phyloP scores from a whole-genome alignment of 1,284 basidiomycete species.

The Cryptococcus deneoformans region DNA sequence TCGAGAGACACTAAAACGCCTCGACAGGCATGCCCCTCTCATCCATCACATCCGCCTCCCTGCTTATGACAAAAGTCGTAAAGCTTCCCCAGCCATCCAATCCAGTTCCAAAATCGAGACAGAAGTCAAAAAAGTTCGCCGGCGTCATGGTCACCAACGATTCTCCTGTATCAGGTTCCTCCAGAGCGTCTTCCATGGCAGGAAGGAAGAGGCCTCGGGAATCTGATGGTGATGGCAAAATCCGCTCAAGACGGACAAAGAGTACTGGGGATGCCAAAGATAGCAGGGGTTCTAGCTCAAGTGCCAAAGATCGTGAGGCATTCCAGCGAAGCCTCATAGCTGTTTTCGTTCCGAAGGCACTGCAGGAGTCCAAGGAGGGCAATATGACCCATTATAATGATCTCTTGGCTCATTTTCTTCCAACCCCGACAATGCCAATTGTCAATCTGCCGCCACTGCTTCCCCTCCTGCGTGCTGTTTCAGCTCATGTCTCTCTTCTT shows the following conservation, averaged over 20 bases:
- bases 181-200: constrained; percentile 35
- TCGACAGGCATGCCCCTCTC: no score
- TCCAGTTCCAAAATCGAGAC: no score
- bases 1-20: no score
- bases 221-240: constrained; percentile 24
- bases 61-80: no score
- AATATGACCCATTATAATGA: constrained; percentile 54
- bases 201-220: constrained; percentile 44
- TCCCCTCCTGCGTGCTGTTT: constrained; percentile 59
- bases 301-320: constrained; percentile 34
- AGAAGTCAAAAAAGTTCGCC: no score
- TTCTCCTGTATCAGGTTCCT: constrained; percentile 14
- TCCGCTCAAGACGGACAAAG: constrained; percentile 38
- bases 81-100: no score
- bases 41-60: no score
- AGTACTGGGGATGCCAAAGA: constrained; percentile 36
- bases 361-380: constrained; percentile 44
- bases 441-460: constrained; percentile 49
- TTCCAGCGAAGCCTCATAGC: constrained; percentile 48
- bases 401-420: constrained; percentile 55
- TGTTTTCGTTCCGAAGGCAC: constrained; percentile 47
- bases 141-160: neutral
- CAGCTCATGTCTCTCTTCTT: constrained; percentile 60
- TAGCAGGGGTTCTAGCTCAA: constrained; percentile 4
- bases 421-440: constrained; percentile 29